Evolutionary conservation across 108 stramenopile species (phyloP).

Genomic region (Skeletonema tropicum): DNA sequence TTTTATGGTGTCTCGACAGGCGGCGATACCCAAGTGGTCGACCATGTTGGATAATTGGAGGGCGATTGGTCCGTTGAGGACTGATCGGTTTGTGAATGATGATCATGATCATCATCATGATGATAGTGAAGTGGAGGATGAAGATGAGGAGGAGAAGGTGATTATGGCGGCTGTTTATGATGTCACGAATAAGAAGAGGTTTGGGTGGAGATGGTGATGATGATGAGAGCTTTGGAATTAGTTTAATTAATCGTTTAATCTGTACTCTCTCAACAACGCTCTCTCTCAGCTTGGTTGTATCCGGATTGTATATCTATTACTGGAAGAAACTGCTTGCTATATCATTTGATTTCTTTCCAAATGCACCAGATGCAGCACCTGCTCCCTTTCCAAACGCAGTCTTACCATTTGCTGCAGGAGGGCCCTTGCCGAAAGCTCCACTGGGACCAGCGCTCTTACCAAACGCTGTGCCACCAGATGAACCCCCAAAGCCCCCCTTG

Average conservation of each 20-base stretch:
- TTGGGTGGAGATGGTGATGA: not conserved
- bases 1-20: constrained; percentile 58
- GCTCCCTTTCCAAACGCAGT: not conserved
- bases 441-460: not conserved
- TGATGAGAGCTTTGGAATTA: not conserved
- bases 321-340: not conserved
- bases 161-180: not conserved
- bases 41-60: constrained; percentile 44
- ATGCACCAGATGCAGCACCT: not conserved
- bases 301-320: not conserved
- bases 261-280: not conserved
- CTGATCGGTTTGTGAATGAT: not conserved
- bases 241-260: not conserved
- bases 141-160: not conserved
- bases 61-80: not conserved
- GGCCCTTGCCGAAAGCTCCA: not conserved
- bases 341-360: not conserved
- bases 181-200: not conserved
- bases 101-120: too few species aligned
- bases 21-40: constrained; percentile 18
- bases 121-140: not conserved
- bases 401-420: not conserved
- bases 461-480: not conserved
- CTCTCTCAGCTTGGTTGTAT: not conserved
- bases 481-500: not conserved